These are phyloP conservation scores for Talaromyces sp. DNA, from an alignment of 2,329 filamentous ascomycete species.

Conservation along the genomic window DNA sequence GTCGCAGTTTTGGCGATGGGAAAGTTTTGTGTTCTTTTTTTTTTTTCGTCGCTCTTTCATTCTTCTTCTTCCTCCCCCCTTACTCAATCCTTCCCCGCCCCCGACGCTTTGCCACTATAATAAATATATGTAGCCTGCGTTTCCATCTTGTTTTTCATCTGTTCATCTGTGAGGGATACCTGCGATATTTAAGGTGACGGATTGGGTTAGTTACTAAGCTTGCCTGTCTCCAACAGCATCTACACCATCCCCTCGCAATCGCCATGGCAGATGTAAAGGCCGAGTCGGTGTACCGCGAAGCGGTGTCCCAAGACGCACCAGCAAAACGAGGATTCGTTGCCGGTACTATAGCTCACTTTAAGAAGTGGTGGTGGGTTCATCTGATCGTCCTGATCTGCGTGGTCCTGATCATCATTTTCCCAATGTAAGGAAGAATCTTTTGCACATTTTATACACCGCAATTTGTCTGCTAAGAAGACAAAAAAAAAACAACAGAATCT, in stretches of 20 bases:
- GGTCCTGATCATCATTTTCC: slow-evolving; percentile 51
- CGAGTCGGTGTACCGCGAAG: not conserved
- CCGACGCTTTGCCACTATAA: not conserved
- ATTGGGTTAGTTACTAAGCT: not conserved
- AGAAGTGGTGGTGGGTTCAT: slow-evolving; percentile 53
- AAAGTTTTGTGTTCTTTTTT: not conserved
- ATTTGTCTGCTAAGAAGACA: not conserved
- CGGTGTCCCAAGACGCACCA: not conserved
- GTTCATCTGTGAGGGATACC: not conserved
- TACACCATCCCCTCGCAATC: not conserved
- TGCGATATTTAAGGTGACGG: too few species aligned
- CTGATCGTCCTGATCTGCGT: slow-evolving; percentile 46
- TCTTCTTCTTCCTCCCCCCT: not conserved
- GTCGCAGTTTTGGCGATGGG: not conserved
- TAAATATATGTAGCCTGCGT: too few species aligned
- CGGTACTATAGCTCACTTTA: slow-evolving; percentile 29
- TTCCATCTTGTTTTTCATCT: not conserved
- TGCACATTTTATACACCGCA: not conserved
- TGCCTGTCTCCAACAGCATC: too few species aligned
- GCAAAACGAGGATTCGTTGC: slow-evolving; percentile 22
- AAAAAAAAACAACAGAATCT: slow-evolving; percentile 41
- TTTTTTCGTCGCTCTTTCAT: not conserved
- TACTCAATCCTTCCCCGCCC: not conserved
- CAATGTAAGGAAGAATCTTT: slow-evolving; percentile 44
- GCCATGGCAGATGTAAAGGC: slow-evolving; percentile 15